Base-by-base conservation (phyloP, 2,329 filamentous ascomycete species). In the Sordariomycetes sp. region DNA sequence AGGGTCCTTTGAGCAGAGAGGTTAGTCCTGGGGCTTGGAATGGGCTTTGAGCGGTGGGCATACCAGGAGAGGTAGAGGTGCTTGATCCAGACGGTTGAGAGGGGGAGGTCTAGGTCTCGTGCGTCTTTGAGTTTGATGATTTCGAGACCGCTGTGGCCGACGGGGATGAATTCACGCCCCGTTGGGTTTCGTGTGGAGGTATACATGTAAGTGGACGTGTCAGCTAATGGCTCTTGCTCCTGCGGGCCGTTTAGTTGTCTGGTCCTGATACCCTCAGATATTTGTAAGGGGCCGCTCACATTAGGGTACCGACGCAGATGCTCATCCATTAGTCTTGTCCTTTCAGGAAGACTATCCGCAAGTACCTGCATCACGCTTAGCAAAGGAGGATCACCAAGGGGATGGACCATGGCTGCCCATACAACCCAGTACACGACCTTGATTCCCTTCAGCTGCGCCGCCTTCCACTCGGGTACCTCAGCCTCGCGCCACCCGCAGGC, bases 401-500 rank as follows among this genome's bases (percentile, higher is more conserved):
- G 20, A 50, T 50, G 5, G 3, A 20, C 20, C 20, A 20, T 10
- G 10, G n/a, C 10, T 8, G 7, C 12, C 66, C 70, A 62, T 58
- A 72, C 71, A 59, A 69, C 64, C 71, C 72, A 74, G 59, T 72
- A 73, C 39, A 73, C 62, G 35, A 66, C 61, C 61, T 68, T 73
- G 1, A 63, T 64, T 5, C 69, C 72, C 42, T 61, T 62, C 34
- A 67, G 63, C 45, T 68, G 66, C 51, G 63, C 65, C n/a, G 65
- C 62, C 56, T 64, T 65, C 68, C 70, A 74, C 53, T 63, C 60
- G 13, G 61, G 62, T 13, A 76, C 68, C 35, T 67, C 62, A 3
- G 74, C 65, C 7, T 61, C 58, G 52, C 70, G 66, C 75, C 74
- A 77, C 17, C 72, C 72, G 60, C 74, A 77, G 3, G 70, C 69